Evolutionary conservation across 2,329 filamentous ascomycete genomes (phyloP).

Genomic region (Calonectria ilicicola): DNA sequence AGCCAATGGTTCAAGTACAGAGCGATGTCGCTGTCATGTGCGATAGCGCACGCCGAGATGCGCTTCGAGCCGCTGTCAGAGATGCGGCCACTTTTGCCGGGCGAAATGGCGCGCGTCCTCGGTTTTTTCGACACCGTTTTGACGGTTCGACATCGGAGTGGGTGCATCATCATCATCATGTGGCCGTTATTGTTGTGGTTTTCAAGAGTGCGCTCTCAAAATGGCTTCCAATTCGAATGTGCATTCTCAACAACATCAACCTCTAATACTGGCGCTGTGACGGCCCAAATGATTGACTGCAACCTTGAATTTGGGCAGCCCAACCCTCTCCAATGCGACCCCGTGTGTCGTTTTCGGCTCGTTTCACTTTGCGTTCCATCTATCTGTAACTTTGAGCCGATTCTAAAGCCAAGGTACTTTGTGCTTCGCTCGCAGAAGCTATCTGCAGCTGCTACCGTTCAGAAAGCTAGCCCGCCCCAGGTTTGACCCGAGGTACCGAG

Average conservation of each 20-base stretch:
- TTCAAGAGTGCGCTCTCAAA: too few species aligned
- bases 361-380: neutral
- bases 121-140: neutral
- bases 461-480: neutral
- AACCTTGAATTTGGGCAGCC: too few species aligned
- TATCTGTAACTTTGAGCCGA: neutral
- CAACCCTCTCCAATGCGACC: neutral
- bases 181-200: neutral
- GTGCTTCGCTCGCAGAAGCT: neutral
- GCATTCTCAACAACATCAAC: too few species aligned
- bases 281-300: too few species aligned
- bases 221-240: too few species aligned
- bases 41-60: neutral
- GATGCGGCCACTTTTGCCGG: too few species aligned
- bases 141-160: neutral
- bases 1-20: neutral
- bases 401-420: neutral
- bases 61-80: too few species aligned
- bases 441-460: neutral
- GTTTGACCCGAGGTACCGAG: slow-evolving; percentile 18
- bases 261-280: too few species aligned
- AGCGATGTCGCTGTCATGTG: slow-evolving; percentile 12
- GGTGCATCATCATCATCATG: neutral
- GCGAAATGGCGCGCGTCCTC: too few species aligned
- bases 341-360: neutral